These are phyloP conservation scores for Fusarium subtropicale DNA, from an alignment of 2,329 filamentous ascomycete genomes.

Conservation along the genomic window DNA sequence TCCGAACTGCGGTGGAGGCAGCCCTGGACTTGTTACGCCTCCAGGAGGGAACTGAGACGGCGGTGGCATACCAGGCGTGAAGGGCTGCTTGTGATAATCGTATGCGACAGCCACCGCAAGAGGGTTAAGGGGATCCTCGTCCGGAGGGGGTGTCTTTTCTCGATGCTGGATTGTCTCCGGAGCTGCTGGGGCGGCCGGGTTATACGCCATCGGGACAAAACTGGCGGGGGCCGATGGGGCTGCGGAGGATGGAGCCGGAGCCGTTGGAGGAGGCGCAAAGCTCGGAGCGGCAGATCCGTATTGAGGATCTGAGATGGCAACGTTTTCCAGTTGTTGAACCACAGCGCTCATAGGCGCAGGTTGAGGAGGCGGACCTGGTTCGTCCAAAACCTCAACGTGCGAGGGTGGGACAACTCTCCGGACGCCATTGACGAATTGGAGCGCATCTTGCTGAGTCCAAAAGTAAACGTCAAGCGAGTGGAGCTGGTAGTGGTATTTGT, in stretches of 20 bases:
- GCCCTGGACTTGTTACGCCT: slow-evolving; percentile 56
- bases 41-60: slow-evolving; percentile 59
- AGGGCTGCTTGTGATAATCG: slow-evolving; percentile 66
- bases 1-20: slow-evolving; percentile 59
- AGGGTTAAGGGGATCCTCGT: slow-evolving; percentile 70
- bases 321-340: slow-evolving; percentile 78
- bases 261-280: slow-evolving; percentile 43
- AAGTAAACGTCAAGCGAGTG: slow-evolving; percentile 83
- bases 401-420: slow-evolving; percentile 71
- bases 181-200: slow-evolving; percentile 80
- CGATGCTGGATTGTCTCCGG: slow-evolving; percentile 78
- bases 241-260: slow-evolving; percentile 36
- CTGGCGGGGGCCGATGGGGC: slow-evolving; percentile 48
- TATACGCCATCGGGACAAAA: slow-evolving; percentile 78
- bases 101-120: slow-evolving; percentile 68
- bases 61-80: slow-evolving; percentile 64
- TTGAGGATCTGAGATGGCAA: slow-evolving; percentile 72
- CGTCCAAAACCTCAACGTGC: slow-evolving; percentile 73
- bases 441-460: slow-evolving; percentile 79
- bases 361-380: slow-evolving; percentile 65
- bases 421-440: slow-evolving; percentile 76
- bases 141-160: slow-evolving; percentile 83
- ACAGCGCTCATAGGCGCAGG: slow-evolving; percentile 71
- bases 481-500: slow-evolving; percentile 82
- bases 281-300: slow-evolving; percentile 50